A percentile compares a stretch with the other conserved stretches of the same genome.
These are phyloP conservation scores for Clarireedia sp. DNA, from an alignment of 2,329 filamentous ascomycete species.

Conservation along the genomic window DNA sequence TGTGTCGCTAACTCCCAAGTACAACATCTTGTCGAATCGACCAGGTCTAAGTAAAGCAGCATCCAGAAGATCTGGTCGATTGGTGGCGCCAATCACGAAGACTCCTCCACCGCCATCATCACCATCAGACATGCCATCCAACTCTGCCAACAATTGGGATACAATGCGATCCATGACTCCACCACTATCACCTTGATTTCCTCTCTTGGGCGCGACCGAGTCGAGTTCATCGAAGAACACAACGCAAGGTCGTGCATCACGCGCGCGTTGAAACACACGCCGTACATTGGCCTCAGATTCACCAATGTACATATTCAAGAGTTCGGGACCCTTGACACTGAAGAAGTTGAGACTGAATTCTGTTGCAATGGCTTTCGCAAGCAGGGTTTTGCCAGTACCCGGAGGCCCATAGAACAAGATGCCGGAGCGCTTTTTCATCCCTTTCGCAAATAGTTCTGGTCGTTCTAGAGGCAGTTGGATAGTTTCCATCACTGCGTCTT, in stretches of 20 bases:
- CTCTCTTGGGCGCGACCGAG: conserved; percentile 89
- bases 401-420: conserved; percentile 89
- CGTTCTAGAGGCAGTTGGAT: conserved; percentile 88
- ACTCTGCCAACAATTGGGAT: conserved; percentile 84
- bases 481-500: conserved; percentile 94
- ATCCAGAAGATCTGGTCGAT: conserved; percentile 86
- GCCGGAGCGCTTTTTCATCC: conserved; percentile 94
- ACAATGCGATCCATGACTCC: conserved; percentile 99
- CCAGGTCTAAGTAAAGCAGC: conserved; percentile 83
- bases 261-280: conserved; percentile 77
- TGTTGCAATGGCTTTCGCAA: conserved; percentile 87
- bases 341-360: conserved; percentile 95
- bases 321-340: conserved; percentile 82
- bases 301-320: conserved; percentile 95
- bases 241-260: conserved; percentile 79
- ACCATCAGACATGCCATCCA: conserved; percentile 95
- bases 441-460: conserved; percentile 90
- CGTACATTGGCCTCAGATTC: conserved; percentile 90
- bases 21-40: conserved; percentile 97
- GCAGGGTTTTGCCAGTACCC: conserved; percentile 84
- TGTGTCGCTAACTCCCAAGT: conserved; percentile 90
- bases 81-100: conserved; percentile 95
- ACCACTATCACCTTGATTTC: conserved; percentile 93
- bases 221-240: conserved; percentile 94
- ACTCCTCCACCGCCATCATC: conserved; percentile 75